Conservation (phyloP, 1,284 basidiomycete species). For the Tylopilus orsonianus region DNA sequence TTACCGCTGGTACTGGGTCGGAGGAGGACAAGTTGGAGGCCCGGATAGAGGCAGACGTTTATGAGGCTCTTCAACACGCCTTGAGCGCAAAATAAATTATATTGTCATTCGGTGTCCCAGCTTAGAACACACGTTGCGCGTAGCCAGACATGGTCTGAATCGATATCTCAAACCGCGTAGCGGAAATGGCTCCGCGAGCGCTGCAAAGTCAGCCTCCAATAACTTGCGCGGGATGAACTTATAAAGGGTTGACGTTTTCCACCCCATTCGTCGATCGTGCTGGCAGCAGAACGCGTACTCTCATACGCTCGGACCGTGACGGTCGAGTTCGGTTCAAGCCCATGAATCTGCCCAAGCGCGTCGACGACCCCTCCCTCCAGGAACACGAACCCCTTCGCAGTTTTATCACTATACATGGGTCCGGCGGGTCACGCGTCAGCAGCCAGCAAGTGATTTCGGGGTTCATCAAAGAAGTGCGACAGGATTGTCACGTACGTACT, state of each 20-base stretch:
- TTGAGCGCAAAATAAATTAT: conserved; percentile 56
- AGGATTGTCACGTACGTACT: conserved; percentile 18
- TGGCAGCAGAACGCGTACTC: not conserved
- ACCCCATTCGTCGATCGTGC: not conserved
- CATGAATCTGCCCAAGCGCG: conserved; percentile 22
- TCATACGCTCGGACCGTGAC: not conserved
- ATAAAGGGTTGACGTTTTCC: not conserved
- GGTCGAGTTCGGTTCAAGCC: not conserved
- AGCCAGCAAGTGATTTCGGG: not conserved
- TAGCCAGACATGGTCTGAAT: no score
- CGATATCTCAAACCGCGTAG: no score
- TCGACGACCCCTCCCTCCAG: conserved; percentile 26
- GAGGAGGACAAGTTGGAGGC: conserved; percentile 96
- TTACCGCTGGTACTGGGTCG: conserved; percentile 78
- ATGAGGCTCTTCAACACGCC: conserved; percentile 91
- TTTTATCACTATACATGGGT: not conserved
- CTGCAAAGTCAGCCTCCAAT: no score
- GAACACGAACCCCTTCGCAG: conserved; percentile 21
- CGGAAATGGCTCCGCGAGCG: not conserved
- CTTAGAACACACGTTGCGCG: conserved; percentile 14
- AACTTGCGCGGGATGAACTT: not conserved
- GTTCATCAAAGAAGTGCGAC: conserved; percentile 20
- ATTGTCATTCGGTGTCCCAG: conserved; percentile 3
- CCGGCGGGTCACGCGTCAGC: not conserved
- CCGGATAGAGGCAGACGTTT: conserved; percentile 93